Conservation (phyloP, 306 rosid genomes). For the Oxytropis ochrocephala region DNA sequence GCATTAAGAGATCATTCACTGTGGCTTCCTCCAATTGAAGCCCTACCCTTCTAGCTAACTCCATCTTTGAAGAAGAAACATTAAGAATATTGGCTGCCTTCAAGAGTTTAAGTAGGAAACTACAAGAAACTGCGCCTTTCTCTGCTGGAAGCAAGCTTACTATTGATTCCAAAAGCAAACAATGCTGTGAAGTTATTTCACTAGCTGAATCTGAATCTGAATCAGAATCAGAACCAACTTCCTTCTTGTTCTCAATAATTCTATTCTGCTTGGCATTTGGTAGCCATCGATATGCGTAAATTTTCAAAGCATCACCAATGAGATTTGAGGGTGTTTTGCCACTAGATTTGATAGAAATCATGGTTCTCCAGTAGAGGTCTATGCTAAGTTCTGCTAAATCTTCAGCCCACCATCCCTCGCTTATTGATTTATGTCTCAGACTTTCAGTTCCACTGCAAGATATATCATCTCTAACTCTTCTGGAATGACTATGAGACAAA, state of each 20-base stretch:
- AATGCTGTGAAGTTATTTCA: slow-evolving; percentile 54
- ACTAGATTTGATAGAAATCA: slow-evolving; percentile 79
- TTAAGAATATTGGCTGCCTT: slow-evolving; percentile 73
- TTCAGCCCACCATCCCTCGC: slow-evolving; percentile 92
- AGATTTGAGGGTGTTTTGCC: slow-evolving; percentile 54
- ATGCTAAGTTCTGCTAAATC: slow-evolving; percentile 82
- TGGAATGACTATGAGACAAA: slow-evolving; percentile 65
- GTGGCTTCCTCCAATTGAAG: slow-evolving; percentile 82
- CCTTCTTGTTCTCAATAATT: neutral
- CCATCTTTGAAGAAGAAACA: slow-evolving; percentile 80
- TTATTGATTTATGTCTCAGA: slow-evolving; percentile 40
- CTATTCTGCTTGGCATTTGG: slow-evolving; percentile 43
- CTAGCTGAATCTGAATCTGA: slow-evolving; percentile 26
- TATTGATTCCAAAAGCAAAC: slow-evolving; percentile 71
- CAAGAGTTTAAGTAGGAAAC: slow-evolving; percentile 74
- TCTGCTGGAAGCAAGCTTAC: slow-evolving; percentile 83
- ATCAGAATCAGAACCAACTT: slow-evolving; percentile 39
- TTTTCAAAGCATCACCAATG: slow-evolving; percentile 74
- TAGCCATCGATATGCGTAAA: slow-evolving; percentile 77
- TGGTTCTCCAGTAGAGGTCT: slow-evolving; percentile 90
- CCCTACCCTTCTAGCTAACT: slow-evolving; percentile 67
- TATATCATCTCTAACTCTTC: slow-evolving; percentile 56
- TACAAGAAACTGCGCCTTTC: slow-evolving; percentile 72
- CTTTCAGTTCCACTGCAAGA: slow-evolving; percentile 73
- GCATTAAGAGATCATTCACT: slow-evolving; percentile 62